Base-by-base conservation (phyloP, 164 flowering plant genomes). In the Hamamelis virginiana region DNA sequence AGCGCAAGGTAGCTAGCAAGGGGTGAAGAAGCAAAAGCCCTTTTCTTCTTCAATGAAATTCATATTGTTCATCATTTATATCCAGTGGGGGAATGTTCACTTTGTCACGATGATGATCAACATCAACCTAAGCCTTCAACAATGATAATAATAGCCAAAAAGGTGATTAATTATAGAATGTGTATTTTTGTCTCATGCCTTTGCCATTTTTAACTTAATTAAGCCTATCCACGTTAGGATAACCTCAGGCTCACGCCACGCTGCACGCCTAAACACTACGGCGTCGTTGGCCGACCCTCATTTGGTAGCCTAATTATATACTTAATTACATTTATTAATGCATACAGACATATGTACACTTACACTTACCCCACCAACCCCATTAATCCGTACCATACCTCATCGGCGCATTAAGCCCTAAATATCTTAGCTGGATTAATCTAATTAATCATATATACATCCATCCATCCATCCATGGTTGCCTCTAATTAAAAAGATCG, bases 191-290 rank as follows among this genome's bases (percentile, higher is more conserved):
- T 73, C 77, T 70, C 68, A 64, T 51, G 55, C 66, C 44, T 57
- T 70, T 60, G 13, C 46, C 51, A 10, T 68, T 46, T 41, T 52
- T 58, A 66, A 23, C 47, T 57, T 28, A 53, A 69, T 61, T 46
- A 67, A 41, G 51, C 48, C 16, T 41, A 65, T 65, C 75, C 71
- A 77, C 80, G 76, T 68, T 76, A 59, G 71, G 75, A 74, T 78
- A 61, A 74, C 79, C 77, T 80, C 80, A 83, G 69, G 57, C 81
- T 78, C 82, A 78, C 85, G 85, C 79, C 83, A 80, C 61, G 59
- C 23, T 69, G 72, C 80, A 66, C 63, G 64, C 81, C 69, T 73
- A 27, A 38, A 26, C 2, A 33, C 6, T 2, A 33, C 6, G 43
- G 56, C 15, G 47, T 43, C 16, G 69, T 59, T 72, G 69, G 66